Percentiles rank a stretch among this genome's conserved stretches.
phyloP scores from a whole-genome alignment of 129 eudicot species.

The Escallonia rubra region DNA sequence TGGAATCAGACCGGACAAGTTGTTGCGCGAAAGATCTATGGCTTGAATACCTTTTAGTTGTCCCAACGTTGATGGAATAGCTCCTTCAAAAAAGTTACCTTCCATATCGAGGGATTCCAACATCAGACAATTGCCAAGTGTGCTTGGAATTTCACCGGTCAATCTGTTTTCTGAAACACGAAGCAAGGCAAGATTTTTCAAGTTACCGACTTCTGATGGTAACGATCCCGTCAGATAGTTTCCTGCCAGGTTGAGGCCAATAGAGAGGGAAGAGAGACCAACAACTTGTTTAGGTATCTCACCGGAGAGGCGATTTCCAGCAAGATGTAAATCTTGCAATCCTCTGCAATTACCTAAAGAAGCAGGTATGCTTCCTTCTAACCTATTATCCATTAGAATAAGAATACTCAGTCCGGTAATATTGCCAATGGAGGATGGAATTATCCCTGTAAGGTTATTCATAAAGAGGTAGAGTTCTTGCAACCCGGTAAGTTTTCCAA shows the following conservation, averaged over 20 bases:
- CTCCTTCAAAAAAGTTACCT: too few relatives aligned
- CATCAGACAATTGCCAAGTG: constrained; percentile 9
- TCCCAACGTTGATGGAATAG: too few relatives aligned
- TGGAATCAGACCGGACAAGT: too few relatives aligned
- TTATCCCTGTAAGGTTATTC: constrained; percentile 12
- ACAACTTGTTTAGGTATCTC: constrained; percentile 3
- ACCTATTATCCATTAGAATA: not conserved
- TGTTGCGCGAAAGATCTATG: too few relatives aligned
- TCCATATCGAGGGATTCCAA: not conserved
- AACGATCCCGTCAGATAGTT: constrained; percentile 4
- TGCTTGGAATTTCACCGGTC: constrained; percentile 15
- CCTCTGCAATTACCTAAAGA: not conserved
- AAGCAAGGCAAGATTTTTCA: not conserved
- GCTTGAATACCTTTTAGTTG: too few relatives aligned
- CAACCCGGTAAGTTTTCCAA: constrained; percentile 10
- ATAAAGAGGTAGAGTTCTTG: not conserved
- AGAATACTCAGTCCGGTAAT: not conserved
- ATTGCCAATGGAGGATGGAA: constrained; percentile 16
- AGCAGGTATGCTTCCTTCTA: not conserved
- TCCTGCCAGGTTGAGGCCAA: not conserved
- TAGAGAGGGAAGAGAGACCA: constrained; percentile 7
- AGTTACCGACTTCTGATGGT: not conserved
- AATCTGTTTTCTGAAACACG: constrained; percentile 11
- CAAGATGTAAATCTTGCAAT: not conserved
- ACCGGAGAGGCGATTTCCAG: constrained; percentile 3